phyloP scores from a whole-genome alignment of 805 yeast species.

The Kluyveromyces lactis region DNA sequence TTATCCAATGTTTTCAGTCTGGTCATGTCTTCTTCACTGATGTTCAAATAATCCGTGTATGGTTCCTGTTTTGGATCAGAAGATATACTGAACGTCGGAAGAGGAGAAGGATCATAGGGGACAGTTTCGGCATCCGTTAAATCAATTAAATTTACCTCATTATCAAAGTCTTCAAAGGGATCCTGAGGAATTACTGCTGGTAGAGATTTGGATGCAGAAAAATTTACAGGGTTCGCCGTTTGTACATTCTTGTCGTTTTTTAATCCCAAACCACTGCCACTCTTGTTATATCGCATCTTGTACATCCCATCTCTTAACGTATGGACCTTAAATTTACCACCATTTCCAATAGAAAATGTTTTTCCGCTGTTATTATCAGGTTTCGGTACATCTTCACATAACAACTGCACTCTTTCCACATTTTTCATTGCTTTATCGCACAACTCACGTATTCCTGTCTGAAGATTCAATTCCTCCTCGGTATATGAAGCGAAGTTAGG shows the following conservation, averaged over 20 bases:
- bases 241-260: neutral
- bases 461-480: conserved; percentile 38
- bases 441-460: conserved; percentile 33
- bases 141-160: conserved; percentile 10
- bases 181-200: conserved; percentile 4
- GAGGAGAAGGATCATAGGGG: neutral
- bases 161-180: conserved; percentile 13
- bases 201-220: conserved; percentile 23
- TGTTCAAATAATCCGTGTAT: conserved; percentile 14
- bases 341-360: neutral
- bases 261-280: conserved; percentile 1
- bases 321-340: conserved; percentile 4
- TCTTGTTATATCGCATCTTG: conserved; percentile 2
- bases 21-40: conserved; percentile 13
- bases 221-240: conserved; percentile 13
- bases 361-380: conserved; percentile 1
- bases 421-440: conserved; percentile 33
- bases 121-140: conserved; percentile 10
- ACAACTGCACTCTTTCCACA: conserved; percentile 29
- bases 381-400: conserved; percentile 11
- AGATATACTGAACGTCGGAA: conserved; percentile 1
- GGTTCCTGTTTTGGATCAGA: conserved; percentile 19
- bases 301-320: conserved; percentile 2
- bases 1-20: conserved; percentile 12
- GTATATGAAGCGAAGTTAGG: conserved; percentile 27